phyloP scores from a whole-genome alignment of 164 flowering plant species.

The Stephania japonica region DNA sequence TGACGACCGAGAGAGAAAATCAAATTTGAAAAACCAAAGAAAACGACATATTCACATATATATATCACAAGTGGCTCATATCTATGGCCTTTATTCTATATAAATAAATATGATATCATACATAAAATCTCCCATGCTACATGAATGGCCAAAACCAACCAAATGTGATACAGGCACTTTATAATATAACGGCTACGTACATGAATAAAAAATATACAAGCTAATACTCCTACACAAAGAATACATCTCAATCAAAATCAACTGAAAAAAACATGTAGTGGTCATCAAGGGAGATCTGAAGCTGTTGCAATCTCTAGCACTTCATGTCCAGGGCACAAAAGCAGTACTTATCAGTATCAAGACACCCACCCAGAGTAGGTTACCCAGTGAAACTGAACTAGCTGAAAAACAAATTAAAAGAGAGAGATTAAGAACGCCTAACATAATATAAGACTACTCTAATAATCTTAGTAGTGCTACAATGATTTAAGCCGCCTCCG shows the following conservation, averaged over 20 bases:
- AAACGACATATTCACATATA: no score
- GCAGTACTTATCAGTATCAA: conserved; percentile 11
- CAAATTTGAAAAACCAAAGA: no score
- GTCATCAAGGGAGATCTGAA: neutral
- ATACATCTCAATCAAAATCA: neutral
- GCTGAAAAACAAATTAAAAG: conserved; percentile 19
- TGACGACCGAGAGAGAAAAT: no score
- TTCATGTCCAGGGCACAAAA: conserved; percentile 17
- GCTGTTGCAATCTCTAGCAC: neutral
- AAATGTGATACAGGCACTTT: neutral
- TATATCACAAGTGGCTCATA: neutral
- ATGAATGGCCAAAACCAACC: neutral
- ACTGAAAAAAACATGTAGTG: neutral
- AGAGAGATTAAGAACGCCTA: neutral
- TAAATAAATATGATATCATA: neutral
- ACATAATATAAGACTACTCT: no score
- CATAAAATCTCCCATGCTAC: neutral
- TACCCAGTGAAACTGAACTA: conserved; percentile 27
- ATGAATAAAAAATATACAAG: neutral
- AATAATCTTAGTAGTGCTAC: neutral
- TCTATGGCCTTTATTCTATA: neutral
- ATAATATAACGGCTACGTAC: neutral
- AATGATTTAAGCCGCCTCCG: neutral
- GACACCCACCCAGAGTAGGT: conserved; percentile 21
- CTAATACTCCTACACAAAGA: neutral